Conservation (phyloP, 805 yeast genomes). For the Saccharomycopsis amapae region DNA sequence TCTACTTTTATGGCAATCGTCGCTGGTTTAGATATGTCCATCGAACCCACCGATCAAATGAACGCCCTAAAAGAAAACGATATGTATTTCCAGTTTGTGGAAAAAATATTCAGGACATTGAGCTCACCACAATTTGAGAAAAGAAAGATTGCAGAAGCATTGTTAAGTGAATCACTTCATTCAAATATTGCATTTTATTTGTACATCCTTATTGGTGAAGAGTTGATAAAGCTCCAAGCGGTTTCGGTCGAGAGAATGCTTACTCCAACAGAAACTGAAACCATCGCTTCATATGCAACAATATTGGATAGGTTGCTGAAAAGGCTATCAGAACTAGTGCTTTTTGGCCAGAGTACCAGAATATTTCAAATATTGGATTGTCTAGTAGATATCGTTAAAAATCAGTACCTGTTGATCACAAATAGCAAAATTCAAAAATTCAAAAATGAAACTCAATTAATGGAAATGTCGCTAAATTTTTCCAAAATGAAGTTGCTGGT, state of each 20-base stretch:
- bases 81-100: not conserved
- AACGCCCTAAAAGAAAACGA: too few relatives aligned
- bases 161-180: slow-evolving; percentile 56
- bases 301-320: slow-evolving; percentile 26
- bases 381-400: slow-evolving; percentile 17
- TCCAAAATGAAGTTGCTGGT: slow-evolving; percentile 2
- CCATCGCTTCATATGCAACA: slow-evolving; percentile 37
- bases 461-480: not conserved
- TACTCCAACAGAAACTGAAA: slow-evolving; percentile 43
- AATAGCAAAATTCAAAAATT: slow-evolving; percentile 20
- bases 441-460: not conserved
- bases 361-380: slow-evolving; percentile 3
- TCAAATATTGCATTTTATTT: slow-evolving; percentile 42
- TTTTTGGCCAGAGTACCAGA: slow-evolving; percentile 8
- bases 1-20: slow-evolving; percentile 8
- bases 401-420: slow-evolving; percentile 23
- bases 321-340: slow-evolving; percentile 1
- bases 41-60: too few relatives aligned
- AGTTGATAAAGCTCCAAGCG: slow-evolving; percentile 21
- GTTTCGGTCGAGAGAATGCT: slow-evolving; percentile 28
- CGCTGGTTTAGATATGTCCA: not conserved
- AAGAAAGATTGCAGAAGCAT: slow-evolving; percentile 49
- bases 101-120: not conserved
- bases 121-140: not conserved
- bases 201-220: slow-evolving; percentile 26